Conservation (phyloP, 805 yeast genomes). For the Lachancea quebecensis region DNA sequence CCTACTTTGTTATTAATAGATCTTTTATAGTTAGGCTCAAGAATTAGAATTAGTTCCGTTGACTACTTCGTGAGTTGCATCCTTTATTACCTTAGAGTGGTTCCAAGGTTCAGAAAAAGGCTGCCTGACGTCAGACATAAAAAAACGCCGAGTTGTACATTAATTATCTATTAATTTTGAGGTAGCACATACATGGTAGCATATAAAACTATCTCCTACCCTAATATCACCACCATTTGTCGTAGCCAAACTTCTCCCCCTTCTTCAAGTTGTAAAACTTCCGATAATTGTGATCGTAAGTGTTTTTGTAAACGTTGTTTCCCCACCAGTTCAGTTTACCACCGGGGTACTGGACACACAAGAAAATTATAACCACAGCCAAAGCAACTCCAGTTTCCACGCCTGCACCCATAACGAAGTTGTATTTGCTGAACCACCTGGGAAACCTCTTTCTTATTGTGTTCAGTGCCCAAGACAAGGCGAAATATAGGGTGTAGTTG, state of each 20-base stretch:
- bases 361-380: constrained; percentile 48
- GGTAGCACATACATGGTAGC: too few species aligned
- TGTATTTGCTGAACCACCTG: constrained; percentile 55
- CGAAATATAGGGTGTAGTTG: constrained; percentile 51
- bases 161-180: too few species aligned
- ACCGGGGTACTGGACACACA: constrained; percentile 43
- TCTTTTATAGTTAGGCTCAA: too few species aligned
- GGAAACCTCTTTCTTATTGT: constrained; percentile 41
- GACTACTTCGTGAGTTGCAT: too few species aligned
- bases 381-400: constrained; percentile 59
- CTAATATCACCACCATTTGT: constrained; percentile 37
- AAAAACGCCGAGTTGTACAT: too few species aligned
- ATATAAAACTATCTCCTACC: too few species aligned
- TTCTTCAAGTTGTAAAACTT: constrained; percentile 31
- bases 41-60: too few species aligned
- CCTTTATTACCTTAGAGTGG: too few species aligned
- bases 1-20: too few species aligned
- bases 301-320: constrained; percentile 40
- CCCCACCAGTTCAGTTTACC: constrained; percentile 53
- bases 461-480: constrained; percentile 39
- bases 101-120: too few species aligned
- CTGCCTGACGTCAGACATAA: too few species aligned
- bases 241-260: constrained; percentile 46
- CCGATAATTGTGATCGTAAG: constrained; percentile 31
- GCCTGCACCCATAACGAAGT: constrained; percentile 54